Evolutionary conservation across 176 grass and related monocot species (phyloP), one percentile per base, ranked within the genome.

Genomic region (Miscanthus lutarioriparius): DNA sequence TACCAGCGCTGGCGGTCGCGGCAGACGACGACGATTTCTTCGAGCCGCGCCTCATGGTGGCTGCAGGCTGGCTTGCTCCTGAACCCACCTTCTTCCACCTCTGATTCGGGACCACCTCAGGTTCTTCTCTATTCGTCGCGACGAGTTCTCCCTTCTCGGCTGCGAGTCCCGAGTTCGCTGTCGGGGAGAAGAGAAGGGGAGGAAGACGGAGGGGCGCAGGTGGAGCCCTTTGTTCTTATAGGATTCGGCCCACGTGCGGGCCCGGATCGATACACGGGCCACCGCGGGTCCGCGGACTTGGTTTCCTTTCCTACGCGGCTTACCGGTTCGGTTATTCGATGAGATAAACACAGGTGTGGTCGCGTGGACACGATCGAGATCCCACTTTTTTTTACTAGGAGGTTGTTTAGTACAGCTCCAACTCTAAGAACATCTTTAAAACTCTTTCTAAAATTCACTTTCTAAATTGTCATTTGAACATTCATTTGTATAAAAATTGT

Each of bases 41-140:
- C 41, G 85, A 84, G 76, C 76, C 84, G 62, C 85, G 85, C 89
- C 89, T 91, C 89, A 91, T 91, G 76, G 64, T 80, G 64, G 33
- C 35, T 2, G 39, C 40, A 15, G 49, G 64, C 22, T 35, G 44
- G 72, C 44, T 58, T 22, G 6, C 64, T 53, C 23, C 26, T 33
- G 36, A 9, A 44, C 30, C 35, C 61, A 33, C 36, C 47, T 44
- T 45, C 61, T 67, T 32, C 81, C 28, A n/a, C 26, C 17, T 54
- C 32, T 33, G 74, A 78, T 88, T 64, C 25, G 64, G 64, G 22
- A 37, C 22, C 26, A 47, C 67, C 54, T 38, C 54, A 4, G 58
- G 61, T 27, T 70, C 72, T 41, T 72, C 56, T 47, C 54, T 68
- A 28, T 37, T 62, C 36, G 61, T 71, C 45, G 67, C 84, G 61